Evolutionary conservation across 2,329 filamentous ascomycete species (phyloP).

Genomic region (Diaporthe humulicola): DNA sequence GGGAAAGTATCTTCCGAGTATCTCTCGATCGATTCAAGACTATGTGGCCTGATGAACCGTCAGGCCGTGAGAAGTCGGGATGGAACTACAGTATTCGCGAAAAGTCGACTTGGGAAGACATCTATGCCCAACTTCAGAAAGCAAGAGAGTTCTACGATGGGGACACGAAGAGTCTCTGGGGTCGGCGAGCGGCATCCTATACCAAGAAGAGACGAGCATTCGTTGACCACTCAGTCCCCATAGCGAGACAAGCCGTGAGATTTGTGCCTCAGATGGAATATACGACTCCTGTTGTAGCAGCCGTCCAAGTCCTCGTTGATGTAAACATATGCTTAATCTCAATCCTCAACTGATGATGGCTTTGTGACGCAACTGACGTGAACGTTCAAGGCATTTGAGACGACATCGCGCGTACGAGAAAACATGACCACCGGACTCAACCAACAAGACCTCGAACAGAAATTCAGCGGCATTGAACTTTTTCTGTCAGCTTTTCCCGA

Average conservation of each 20-base stretch:
- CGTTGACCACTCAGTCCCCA: background rate
- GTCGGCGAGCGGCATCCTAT: background rate
- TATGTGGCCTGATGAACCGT: background rate
- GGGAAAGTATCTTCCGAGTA: background rate
- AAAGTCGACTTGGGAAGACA: background rate
- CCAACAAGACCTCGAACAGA: background rate
- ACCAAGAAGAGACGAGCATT: background rate
- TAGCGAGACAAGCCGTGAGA: background rate
- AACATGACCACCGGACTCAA: background rate
- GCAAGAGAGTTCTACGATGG: slow-evolving; percentile 1
- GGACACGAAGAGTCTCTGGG: background rate
- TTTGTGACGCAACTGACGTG: background rate
- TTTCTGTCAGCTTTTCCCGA: background rate
- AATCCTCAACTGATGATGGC: rapidly evolving
- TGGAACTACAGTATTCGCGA: background rate
- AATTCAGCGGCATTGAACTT: background rate
- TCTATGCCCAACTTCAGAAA: background rate
- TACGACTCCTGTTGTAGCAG: background rate
- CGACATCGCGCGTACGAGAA: background rate
- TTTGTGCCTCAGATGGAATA: background rate
- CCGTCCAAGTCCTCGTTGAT: slow-evolving; percentile 1
- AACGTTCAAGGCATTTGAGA: background rate
- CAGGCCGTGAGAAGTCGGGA: background rate
- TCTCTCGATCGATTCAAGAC: background rate
- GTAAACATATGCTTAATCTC: background rate